These are phyloP conservation scores for Starmera amethionina DNA, from an alignment of 805 yeast genomes.

Conservation along the genomic window DNA sequence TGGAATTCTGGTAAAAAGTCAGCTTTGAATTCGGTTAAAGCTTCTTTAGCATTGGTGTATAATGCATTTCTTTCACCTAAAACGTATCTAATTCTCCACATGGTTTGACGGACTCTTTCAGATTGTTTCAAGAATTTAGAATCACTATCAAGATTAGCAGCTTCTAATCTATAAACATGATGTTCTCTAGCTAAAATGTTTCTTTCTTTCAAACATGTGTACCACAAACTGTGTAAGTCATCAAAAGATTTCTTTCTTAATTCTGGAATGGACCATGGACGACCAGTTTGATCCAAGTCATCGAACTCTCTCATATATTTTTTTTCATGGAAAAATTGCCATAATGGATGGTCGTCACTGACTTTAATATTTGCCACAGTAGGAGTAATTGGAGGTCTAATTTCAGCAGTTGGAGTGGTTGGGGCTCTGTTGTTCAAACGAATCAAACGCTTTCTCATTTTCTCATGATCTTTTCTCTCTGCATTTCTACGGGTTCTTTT, in stretches of 20 bases:
- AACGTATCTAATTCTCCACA: slow-evolving; percentile 80
- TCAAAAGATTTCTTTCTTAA: slow-evolving; percentile 85
- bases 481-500: too few species aligned
- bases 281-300: slow-evolving; percentile 44
- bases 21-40: slow-evolving; percentile 32
- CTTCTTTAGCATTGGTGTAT: slow-evolving; percentile 45
- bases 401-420: slow-evolving; percentile 14
- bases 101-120: slow-evolving; percentile 44
- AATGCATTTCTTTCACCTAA: slow-evolving; percentile 78
- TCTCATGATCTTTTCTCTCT: too few species aligned
- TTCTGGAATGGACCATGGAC: slow-evolving; percentile 85
- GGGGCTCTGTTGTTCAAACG: too few species aligned
- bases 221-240: slow-evolving; percentile 90
- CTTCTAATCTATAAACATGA: slow-evolving; percentile 40
- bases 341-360: slow-evolving; percentile 82
- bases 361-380: slow-evolving; percentile 62
- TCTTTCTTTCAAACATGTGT: slow-evolving; percentile 72
- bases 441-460: too few species aligned
- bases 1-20: slow-evolving; percentile 49
- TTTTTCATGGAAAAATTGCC: slow-evolving; percentile 78
- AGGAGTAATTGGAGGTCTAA: slow-evolving; percentile 82
- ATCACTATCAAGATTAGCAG: slow-evolving; percentile 21
- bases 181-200: slow-evolving; percentile 71
- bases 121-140: slow-evolving; percentile 21
- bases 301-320: slow-evolving; percentile 49